Evolutionary conservation across 176 grass and related monocot species (phyloP).

Genomic region (Triticum aestivum): IWGSC_CS_RefSeq_v2.1 NC_057798.1:465586163-465586662

Average conservation of each 20-base stretch:
- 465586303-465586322: background rate
- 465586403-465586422: constrained; percentile 77
- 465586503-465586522: constrained; percentile 72
- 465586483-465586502: constrained; percentile 72
- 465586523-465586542: constrained; percentile 58
- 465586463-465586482: constrained; percentile 97
- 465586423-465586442: constrained; percentile 37
- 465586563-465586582: background rate
- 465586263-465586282: constrained; percentile 61
- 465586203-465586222: constrained; percentile 60
- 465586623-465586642: constrained; percentile 67
- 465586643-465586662: constrained; percentile 50
- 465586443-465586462: constrained; percentile 76
- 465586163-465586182: constrained; percentile 36
- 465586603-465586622: constrained; percentile 48
- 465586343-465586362: constrained; percentile 31
- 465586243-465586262: constrained; percentile 57
- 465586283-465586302: constrained; percentile 43
- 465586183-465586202: constrained; percentile 64
- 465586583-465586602: constrained; percentile 11
- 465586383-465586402: constrained; percentile 94
- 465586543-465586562: background rate
- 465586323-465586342: background rate
- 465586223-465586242: constrained; percentile 43
- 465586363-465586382: constrained; percentile 82